Evolutionary conservation across 805 yeast species (phyloP).

Genomic region (Lipomyces kockii): DNA sequence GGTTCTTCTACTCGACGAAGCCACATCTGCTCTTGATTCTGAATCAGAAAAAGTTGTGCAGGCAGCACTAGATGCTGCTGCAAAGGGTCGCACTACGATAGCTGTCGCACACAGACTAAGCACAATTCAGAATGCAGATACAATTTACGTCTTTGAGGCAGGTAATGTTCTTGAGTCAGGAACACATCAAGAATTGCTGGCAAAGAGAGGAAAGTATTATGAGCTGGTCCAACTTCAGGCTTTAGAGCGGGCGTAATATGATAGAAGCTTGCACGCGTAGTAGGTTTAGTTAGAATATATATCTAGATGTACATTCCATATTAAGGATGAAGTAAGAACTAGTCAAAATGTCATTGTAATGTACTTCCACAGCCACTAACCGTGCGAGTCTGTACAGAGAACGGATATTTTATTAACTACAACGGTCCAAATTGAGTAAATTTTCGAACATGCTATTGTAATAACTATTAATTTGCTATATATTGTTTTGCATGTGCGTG

Average conservation of each 20-base stretch:
- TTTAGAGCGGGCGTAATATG: slow-evolving; percentile 44
- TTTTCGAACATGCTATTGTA: no score
- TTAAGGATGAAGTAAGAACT: background rate
- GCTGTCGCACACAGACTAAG: slow-evolving; percentile 78
- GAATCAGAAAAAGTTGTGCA: slow-evolving; percentile 72
- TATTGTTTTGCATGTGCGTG: no score
- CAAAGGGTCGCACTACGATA: slow-evolving; percentile 64
- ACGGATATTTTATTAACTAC: no score
- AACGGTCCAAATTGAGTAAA: no score
- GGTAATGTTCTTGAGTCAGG: slow-evolving; percentile 62
- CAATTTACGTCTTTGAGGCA: slow-evolving; percentile 55
- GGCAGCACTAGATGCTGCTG: slow-evolving; percentile 61
- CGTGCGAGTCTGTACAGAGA: no score
- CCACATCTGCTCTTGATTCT: slow-evolving; percentile 58
- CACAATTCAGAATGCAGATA: slow-evolving; percentile 58
- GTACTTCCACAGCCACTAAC: background rate
- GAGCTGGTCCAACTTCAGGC: slow-evolving; percentile 48
- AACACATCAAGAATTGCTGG: slow-evolving; percentile 49
- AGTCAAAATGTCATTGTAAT: background rate
- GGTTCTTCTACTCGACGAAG: slow-evolving; percentile 61
- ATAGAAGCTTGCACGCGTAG: background rate
- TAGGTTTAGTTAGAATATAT: background rate
- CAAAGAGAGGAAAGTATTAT: slow-evolving; percentile 45
- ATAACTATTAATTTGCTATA: no score
- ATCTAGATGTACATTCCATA: background rate